phyloP scores from a whole-genome alignment of 768 basidiomycete species.

The Podaxis sp. region DNA sequence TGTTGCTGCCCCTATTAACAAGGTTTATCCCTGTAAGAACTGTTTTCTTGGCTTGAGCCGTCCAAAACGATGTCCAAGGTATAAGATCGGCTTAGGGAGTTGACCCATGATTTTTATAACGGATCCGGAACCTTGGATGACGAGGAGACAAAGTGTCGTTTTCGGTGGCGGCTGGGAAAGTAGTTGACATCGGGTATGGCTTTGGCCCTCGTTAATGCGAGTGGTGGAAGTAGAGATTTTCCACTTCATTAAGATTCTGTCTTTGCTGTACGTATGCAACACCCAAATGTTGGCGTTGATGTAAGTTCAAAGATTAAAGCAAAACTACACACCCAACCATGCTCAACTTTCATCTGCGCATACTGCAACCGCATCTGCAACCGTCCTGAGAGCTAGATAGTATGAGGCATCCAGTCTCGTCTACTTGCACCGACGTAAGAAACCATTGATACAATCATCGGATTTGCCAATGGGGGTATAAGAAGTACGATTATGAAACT shows the following conservation, averaged over 20 bases:
- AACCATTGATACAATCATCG: conserved; percentile 74
- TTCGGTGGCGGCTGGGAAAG: not conserved
- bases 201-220: conserved; percentile 49
- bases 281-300: not conserved
- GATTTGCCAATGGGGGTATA: conserved; percentile 86
- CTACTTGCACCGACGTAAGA: conserved; percentile 54
- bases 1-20: not conserved
- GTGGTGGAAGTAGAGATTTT: conserved; percentile 79
- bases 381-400: conserved; percentile 61
- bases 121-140: not conserved
- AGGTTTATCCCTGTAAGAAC: no score
- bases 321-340: conserved; percentile 66
- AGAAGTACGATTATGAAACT: conserved; percentile 91
- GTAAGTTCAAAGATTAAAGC: not conserved
- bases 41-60: not conserved
- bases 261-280: conserved; percentile 49
- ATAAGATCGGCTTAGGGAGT: not conserved
- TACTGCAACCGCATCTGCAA: conserved; percentile 75
- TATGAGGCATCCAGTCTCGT: conserved; percentile 14
- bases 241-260: conserved; percentile 78
- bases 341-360: conserved; percentile 75
- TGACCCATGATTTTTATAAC: not conserved
- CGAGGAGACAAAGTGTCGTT: not conserved
- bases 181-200: conserved; percentile 15
- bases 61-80: not conserved